phyloP scores from a whole-genome alignment of 495 filamentous ascomycete genomes.

The Penicillium waksmanii region DNA sequence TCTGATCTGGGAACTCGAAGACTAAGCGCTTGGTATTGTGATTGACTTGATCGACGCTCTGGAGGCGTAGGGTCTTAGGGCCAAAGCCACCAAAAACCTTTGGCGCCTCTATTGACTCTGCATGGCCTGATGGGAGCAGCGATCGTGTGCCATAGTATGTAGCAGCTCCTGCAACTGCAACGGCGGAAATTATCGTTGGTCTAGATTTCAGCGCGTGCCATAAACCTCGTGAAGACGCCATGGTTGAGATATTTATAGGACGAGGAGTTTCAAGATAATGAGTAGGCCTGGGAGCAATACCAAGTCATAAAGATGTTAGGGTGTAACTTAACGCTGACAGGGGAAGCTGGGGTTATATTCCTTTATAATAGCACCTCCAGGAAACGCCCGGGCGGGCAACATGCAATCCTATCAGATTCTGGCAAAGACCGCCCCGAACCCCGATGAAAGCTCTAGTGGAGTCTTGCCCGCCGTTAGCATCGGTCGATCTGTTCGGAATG shows the following conservation, averaged over 20 bases:
- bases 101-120: slow-evolving; percentile 27
- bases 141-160: slow-evolving; percentile 25
- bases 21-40: slow-evolving; percentile 68
- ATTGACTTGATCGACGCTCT: slow-evolving; percentile 59
- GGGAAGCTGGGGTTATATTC: too few species aligned
- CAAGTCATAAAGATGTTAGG: too few species aligned
- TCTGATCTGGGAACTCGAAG: slow-evolving; percentile 61
- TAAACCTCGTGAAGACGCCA: slow-evolving; percentile 10
- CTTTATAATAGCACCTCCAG: too few species aligned
- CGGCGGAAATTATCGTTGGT: slow-evolving; percentile 6
- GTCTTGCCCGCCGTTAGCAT: neutral
- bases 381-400: too few species aligned
- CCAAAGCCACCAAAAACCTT: slow-evolving; percentile 29
- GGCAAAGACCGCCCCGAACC: slow-evolving; percentile 4
- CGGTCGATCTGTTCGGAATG: neutral
- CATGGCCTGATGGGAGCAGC: slow-evolving; percentile 19
- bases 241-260: neutral
- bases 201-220: slow-evolving; percentile 7
- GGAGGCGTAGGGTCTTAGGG: slow-evolving; percentile 32
- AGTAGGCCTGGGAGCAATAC: too few species aligned
- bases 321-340: too few species aligned
- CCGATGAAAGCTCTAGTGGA: neutral
- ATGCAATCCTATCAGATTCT: neutral
- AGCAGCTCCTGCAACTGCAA: slow-evolving; percentile 22
- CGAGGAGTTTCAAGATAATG: too few species aligned